phyloP scores from a whole-genome alignment of 495 filamentous ascomycete species.

The Bathelium albidoporum region DNA sequence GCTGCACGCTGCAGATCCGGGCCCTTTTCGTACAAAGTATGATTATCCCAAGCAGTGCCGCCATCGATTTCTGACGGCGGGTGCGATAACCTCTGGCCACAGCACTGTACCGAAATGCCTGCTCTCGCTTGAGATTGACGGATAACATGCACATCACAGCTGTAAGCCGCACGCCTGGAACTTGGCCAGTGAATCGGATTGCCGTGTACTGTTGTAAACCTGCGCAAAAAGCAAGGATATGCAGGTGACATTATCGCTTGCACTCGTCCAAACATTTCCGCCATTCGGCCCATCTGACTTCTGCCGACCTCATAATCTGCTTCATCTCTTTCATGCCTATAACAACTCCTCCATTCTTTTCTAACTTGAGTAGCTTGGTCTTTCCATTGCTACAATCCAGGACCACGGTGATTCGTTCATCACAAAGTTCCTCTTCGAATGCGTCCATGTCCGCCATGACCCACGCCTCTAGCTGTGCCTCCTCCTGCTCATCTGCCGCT shows the following conservation, averaged over 20 bases:
- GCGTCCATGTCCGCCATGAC: slow-evolving; percentile 80
- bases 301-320: slow-evolving; percentile 42
- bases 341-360: slow-evolving; percentile 70
- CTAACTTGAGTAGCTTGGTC: slow-evolving; percentile 53
- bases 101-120: background rate
- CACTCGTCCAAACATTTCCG: slow-evolving; percentile 34
- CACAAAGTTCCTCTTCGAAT: slow-evolving; percentile 73
- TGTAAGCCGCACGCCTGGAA: background rate
- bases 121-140: background rate
- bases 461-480: slow-evolving; percentile 48
- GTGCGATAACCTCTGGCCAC: background rate
- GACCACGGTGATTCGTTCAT: slow-evolving; percentile 62
- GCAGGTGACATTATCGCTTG: background rate
- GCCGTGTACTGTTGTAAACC: background rate
- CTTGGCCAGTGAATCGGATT: background rate
- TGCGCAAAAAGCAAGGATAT: background rate
- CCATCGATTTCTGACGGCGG: background rate
- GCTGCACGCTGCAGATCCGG: background rate
- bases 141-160: background rate
- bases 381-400: slow-evolving; percentile 49
- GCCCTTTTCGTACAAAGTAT: background rate
- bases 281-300: slow-evolving; percentile 46
- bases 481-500: slow-evolving; percentile 26
- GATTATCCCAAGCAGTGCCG: background rate
- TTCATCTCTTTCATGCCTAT: slow-evolving; percentile 47